phyloP scores from a whole-genome alignment of 768 basidiomycete genomes.

The Agaricus blazei region DNA sequence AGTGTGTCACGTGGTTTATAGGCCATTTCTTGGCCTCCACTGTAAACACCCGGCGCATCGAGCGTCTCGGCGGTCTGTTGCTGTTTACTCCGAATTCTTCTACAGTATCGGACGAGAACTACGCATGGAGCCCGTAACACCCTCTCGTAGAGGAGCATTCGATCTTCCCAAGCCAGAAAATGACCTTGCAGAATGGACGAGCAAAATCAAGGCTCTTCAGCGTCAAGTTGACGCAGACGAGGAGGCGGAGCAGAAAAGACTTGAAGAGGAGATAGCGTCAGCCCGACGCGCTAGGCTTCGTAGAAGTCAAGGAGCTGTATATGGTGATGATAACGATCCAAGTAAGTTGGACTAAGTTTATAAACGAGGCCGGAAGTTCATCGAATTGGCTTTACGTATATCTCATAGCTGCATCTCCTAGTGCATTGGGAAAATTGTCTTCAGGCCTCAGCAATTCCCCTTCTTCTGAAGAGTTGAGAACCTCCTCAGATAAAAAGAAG shows the following conservation, averaged over 20 bases:
- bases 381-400: neutral
- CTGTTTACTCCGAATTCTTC: neutral
- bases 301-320: conserved; percentile 37
- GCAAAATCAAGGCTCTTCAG: conserved; percentile 74
- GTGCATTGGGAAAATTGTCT: neutral
- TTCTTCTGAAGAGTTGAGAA: conserved; percentile 17
- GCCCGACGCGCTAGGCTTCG: conserved; percentile 45
- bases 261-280: conserved; percentile 61
- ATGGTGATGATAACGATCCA: conserved; percentile 36
- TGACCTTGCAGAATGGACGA: conserved; percentile 78
- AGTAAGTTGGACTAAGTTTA: conserved; percentile 33
- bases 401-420: conserved; percentile 3
- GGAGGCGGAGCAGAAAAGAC: conserved; percentile 66
- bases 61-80: neutral
- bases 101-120: neutral
- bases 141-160: conserved; percentile 20
- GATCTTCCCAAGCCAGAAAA: conserved; percentile 53
- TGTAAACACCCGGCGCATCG: too few species aligned
- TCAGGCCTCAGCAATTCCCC: conserved; percentile 9
- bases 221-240: conserved; percentile 79
- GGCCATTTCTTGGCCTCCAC: too few species aligned
- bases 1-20: too few species aligned
- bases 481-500: conserved; percentile 29
- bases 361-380: neutral
- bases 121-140: conserved; percentile 7